phyloP scores from a whole-genome alignment of 805 yeast species.

The Teunomyces funiuensis region DNA sequence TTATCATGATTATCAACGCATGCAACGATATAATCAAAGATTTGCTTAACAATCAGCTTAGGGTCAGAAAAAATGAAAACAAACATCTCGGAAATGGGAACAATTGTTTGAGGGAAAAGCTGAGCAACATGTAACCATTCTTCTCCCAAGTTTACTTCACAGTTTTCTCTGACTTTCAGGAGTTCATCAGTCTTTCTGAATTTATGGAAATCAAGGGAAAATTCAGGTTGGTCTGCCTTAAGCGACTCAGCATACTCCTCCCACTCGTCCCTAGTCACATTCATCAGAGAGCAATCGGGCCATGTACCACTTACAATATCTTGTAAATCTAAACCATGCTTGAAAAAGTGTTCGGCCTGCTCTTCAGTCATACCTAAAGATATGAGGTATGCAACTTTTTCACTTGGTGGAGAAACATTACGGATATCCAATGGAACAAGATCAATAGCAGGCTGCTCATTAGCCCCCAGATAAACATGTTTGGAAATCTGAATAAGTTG shows the following conservation, averaged over 20 bases:
- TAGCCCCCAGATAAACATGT: conserved; percentile 37
- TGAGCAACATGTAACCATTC: conserved; percentile 20
- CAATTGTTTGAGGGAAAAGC: conserved; percentile 18
- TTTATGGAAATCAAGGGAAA: conserved; percentile 13
- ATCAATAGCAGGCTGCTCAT: conserved; percentile 35
- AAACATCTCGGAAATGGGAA: conserved; percentile 22
- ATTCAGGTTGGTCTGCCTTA: conserved; percentile 8
- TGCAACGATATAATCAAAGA: conserved; percentile 14
- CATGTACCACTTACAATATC: conserved; percentile 11
- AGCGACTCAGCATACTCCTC: conserved; percentile 10
- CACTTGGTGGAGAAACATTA: conserved; percentile 41
- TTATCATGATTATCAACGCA: conserved; percentile 10
- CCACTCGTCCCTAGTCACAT: conserved; percentile 16
- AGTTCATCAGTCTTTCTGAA: conserved; percentile 11
- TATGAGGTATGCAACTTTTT: conserved; percentile 26
- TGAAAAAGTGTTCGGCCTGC: conserved; percentile 30
- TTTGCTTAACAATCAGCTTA: conserved; percentile 8
- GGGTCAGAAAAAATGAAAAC: conserved; percentile 6
- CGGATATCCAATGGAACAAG: conserved; percentile 31
- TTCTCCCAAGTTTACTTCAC: conserved; percentile 7
- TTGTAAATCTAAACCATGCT: conserved; percentile 19
- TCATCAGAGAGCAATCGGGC: conserved; percentile 21
- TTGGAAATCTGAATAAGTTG: conserved; percentile 46
- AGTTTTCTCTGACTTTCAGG: conserved; percentile 5
- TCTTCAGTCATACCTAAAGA: conserved; percentile 22